Evolutionary conservation across 805 yeast genomes (phyloP).

Genomic region (Schwanniomyces yamadae): DNA sequence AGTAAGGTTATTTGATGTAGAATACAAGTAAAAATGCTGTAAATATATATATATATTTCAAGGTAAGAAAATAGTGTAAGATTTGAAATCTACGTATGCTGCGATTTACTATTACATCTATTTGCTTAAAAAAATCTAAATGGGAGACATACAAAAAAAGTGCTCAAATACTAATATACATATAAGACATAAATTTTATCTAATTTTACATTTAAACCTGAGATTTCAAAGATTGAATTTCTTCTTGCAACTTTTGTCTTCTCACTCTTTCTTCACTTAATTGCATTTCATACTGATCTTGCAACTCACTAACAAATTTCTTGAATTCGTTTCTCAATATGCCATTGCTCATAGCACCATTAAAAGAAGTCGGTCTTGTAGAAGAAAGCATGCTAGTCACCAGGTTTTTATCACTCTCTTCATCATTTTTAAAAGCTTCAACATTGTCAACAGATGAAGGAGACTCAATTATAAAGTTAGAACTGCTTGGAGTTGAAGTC

Average conservation of each 20-base stretch:
- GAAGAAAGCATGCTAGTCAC: slow-evolving; percentile 11
- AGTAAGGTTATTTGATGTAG: no score
- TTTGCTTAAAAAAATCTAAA: no score
- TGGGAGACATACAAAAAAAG: no score
- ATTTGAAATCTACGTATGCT: no score
- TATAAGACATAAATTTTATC: no score
- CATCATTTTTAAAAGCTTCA: slow-evolving; percentile 10
- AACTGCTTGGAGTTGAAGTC: neutral
- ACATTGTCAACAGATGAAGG: slow-evolving; percentile 4
- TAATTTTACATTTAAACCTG: neutral
- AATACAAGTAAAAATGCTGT: no score
- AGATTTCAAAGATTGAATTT: slow-evolving; percentile 13
- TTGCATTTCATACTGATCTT: slow-evolving; percentile 59
- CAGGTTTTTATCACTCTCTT: slow-evolving; percentile 18
- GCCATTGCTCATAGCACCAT: slow-evolving; percentile 42
- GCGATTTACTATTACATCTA: no score
- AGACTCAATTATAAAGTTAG: neutral
- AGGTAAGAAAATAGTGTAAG: no score
- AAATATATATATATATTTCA: no score
- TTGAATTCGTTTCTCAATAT: slow-evolving; percentile 69
- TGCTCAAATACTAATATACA: no score
- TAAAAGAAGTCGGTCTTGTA: slow-evolving; percentile 15
- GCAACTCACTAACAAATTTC: slow-evolving; percentile 60
- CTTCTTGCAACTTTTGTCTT: slow-evolving; percentile 41
- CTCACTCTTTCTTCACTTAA: slow-evolving; percentile 54